Evolutionary conservation across 257 asterid species (phyloP).

Genomic region (Solanum gracilifrons): DNA sequence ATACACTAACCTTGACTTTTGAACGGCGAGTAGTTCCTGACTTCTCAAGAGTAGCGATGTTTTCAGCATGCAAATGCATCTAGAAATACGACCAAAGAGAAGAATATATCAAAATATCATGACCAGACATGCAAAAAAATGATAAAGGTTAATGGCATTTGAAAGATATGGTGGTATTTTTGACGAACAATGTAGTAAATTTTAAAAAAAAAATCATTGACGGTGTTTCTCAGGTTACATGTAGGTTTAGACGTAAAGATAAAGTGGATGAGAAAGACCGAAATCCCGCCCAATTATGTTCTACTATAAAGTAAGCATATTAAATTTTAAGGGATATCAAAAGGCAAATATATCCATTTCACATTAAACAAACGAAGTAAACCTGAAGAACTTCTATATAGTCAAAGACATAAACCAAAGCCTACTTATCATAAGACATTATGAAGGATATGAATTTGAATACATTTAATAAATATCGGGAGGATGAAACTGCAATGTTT

Average conservation of each 20-base stretch:
- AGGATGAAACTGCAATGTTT: neutral
- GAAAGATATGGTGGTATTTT: neutral
- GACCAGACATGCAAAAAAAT: neutral
- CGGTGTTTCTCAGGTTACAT: neutral
- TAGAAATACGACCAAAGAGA: constrained; percentile 13
- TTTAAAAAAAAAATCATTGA: neutral
- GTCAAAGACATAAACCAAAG: neutral
- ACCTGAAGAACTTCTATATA: neutral
- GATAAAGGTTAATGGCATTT: neutral
- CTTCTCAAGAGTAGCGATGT: constrained; percentile 29
- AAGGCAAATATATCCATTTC: neutral
- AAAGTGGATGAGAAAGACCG: neutral
- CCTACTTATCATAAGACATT: neutral
- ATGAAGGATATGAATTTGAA: neutral
- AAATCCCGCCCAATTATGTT: neutral
- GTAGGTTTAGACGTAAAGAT: neutral
- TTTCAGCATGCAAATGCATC: constrained; percentile 51
- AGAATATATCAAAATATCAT: neutral
- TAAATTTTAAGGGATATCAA: neutral
- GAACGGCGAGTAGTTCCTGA: constrained; percentile 39
- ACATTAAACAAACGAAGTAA: neutral
- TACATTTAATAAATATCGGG: neutral
- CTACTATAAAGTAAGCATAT: neutral
- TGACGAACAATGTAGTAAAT: neutral
- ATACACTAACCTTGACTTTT: constrained; percentile 58